Percentiles rank a stretch among this genome's conserved stretches.
phyloP scores from a whole-genome alignment of 2,329 filamentous ascomycete genomes.

The Talaromyces atroroseus region DNA sequence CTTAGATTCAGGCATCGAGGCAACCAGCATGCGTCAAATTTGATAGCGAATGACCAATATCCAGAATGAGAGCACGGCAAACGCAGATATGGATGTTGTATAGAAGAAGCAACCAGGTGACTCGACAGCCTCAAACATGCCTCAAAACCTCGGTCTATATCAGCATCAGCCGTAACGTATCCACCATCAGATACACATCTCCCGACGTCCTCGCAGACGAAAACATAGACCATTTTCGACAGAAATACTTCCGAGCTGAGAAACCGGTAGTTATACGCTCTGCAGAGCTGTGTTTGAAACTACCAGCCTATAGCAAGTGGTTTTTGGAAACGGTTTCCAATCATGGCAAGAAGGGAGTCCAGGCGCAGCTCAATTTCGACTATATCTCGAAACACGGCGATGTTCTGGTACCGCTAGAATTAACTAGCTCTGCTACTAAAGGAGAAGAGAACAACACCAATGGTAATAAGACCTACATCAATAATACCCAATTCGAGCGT shows the following conservation, averaged over 20 bases:
- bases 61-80: background rate
- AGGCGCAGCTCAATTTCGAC: constrained; percentile 31
- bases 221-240: constrained; percentile 46
- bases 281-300: constrained; percentile 31
- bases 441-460: background rate
- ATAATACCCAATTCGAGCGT: constrained; percentile 36
- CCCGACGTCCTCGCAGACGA: constrained; percentile 28
- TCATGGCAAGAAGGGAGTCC: constrained; percentile 22
- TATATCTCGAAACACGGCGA: constrained; percentile 45
- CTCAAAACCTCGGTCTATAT: background rate
- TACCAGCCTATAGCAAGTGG: constrained; percentile 58
- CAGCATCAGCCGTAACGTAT: background rate
- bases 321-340: constrained; percentile 39
- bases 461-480: background rate
- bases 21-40: background rate
- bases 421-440: constrained; percentile 33
- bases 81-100: background rate
- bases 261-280: constrained; percentile 50
- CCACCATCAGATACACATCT: constrained; percentile 15
- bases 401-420: constrained; percentile 55
- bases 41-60: background rate
- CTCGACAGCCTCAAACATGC: background rate
- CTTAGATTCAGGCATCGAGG: background rate
- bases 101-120: background rate
- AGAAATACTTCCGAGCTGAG: constrained; percentile 49